Evolutionary conservation across 2,329 filamentous ascomycete genomes (phyloP).

Genomic region (Akanthomyces lecanii): DNA sequence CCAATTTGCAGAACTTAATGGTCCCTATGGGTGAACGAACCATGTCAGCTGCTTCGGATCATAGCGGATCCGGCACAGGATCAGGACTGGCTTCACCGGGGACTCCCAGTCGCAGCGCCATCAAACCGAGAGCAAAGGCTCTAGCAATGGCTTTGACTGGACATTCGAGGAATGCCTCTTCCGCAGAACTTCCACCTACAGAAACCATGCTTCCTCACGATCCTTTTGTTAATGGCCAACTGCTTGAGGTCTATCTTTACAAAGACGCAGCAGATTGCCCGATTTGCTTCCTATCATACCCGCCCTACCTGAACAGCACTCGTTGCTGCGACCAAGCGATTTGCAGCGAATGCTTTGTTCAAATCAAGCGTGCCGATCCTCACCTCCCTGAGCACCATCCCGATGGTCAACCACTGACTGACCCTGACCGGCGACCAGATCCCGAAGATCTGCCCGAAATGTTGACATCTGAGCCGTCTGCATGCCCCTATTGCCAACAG

Average conservation of each 20-base stretch:
- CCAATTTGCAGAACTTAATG: slow-evolving; percentile 65
- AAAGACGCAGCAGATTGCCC: slow-evolving; percentile 88
- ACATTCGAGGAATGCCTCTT: slow-evolving; percentile 68
- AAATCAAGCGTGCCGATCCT: slow-evolving; percentile 92
- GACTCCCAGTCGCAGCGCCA: slow-evolving; percentile 46
- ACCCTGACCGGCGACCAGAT: slow-evolving; percentile 34
- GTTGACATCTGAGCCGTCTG: slow-evolving; percentile 84
- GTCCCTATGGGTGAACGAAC: slow-evolving; percentile 76
- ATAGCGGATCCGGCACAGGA: slow-evolving; percentile 54
- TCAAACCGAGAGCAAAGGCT: slow-evolving; percentile 84
- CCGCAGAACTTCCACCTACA: slow-evolving; percentile 67
- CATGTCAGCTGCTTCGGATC: slow-evolving; percentile 74
- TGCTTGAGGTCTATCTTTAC: slow-evolving; percentile 88
- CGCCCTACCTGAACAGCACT: slow-evolving; percentile 88
- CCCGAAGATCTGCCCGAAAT: slow-evolving; percentile 55
- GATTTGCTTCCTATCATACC: slow-evolving; percentile 95
- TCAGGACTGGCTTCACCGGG: slow-evolving; percentile 53
- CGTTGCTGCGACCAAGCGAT: slow-evolving; percentile 94
- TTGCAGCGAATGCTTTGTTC: slow-evolving; percentile 97
- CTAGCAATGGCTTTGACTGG: slow-evolving; percentile 74
- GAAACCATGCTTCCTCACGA: slow-evolving; percentile 79
- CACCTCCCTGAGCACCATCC: slow-evolving; percentile 77
- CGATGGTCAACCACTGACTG: slow-evolving; percentile 35
- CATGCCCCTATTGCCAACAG: slow-evolving; percentile 92
- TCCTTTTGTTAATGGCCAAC: slow-evolving; percentile 89